Base-by-base conservation (phyloP, 1,284 basidiomycete genomes). In the Leccinum angustisporum region DNA sequence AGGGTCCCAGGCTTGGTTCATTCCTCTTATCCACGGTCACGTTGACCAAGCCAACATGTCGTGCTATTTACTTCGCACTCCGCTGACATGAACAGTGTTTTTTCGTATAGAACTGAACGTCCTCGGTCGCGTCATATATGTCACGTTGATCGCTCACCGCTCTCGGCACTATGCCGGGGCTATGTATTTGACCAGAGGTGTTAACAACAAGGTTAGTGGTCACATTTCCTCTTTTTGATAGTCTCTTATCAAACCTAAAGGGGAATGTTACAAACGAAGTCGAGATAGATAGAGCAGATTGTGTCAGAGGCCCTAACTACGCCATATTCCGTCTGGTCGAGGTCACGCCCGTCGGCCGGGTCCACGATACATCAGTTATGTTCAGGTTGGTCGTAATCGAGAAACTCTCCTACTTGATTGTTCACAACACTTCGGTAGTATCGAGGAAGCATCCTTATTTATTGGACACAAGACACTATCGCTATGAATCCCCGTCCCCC, bases 251-350 rank as follows among this genome's bases (percentile, higher is more conserved):
- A 55, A 18, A n/a, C 8, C 34, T 33, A 5, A 68, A 96, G 92
- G 97, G 97, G 2, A 94, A 98, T 72, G 97, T 99, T 2, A 97
- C 97, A 1, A 99, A 99, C 70, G 97, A 99, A 76, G 97, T 99
- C 3, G 97, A 21, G 21, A 21, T 21, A 99, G 77, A 98, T 96
- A 0, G 97, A 99, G 72, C 97, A 99, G 72, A 97, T 99, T 58
- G 96, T 99, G 1, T 94, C 91, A 3, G 97, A 99, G 72, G 92
- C 94, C 0, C 76, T 96, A 7, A 97, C 95, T 0, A 99, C 95
- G 0, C 86, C 94, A 0, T 96, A 97, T 83, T 72, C 86, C 89
- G n/a, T 75, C 67, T 1, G 70, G 72, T 9, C 75, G 71, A 33
- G 72, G 67, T 61, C 76, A 70, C 54, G 76, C 71, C 54, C 78